Evolutionary conservation across 148 eudicot species (phyloP).

Genomic region (Persicaria maculosa): DNA sequence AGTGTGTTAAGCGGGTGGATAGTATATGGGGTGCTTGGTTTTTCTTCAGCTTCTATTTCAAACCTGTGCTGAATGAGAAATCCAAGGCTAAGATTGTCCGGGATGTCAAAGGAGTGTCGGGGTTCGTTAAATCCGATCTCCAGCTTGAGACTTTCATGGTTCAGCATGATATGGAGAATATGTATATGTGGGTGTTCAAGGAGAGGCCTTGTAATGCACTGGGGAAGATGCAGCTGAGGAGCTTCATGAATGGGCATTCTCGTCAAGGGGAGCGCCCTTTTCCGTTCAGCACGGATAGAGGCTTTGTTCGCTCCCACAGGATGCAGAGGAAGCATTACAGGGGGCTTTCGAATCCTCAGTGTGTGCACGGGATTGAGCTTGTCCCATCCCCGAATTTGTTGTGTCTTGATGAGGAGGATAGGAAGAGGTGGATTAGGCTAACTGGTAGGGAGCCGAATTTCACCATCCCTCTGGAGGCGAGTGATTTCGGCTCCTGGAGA

Average conservation of each 20-base stretch:
- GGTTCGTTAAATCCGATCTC: conserved; percentile 67
- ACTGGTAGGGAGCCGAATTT: conserved; percentile 59
- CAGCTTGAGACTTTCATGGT: conserved; percentile 67
- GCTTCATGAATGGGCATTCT: conserved; percentile 86
- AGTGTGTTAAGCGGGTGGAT: conserved; percentile 66
- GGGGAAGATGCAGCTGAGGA: conserved; percentile 87
- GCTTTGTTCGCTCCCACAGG: conserved; percentile 78
- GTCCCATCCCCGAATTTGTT: conserved; percentile 47
- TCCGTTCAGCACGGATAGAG: conserved; percentile 70
- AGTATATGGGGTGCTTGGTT: conserved; percentile 92
- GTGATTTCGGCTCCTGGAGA: conserved; percentile 68
- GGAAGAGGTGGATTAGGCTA: conserved; percentile 63
- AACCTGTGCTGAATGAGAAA: conserved; percentile 59
- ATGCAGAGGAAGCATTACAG: conserved; percentile 86
- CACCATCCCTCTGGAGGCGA: conserved; percentile 54
- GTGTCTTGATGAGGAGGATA: conserved; percentile 62
- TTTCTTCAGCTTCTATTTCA: conserved; percentile 79
- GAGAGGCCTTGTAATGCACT: conserved; percentile 71
- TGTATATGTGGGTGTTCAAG: conserved; percentile 87
- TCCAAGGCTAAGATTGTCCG: conserved; percentile 38
- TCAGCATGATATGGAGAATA: conserved; percentile 91
- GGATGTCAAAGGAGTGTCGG: conserved; percentile 58
- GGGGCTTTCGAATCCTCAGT: conserved; percentile 77
- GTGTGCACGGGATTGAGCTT: conserved; percentile 67
- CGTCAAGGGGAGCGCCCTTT: conserved; percentile 66